Evolutionary conservation across 1,139 yeast genomes (phyloP), one percentile per base, ranked within the genome.

Genomic region (Zygosaccharomyces pseudobailii): DNA sequence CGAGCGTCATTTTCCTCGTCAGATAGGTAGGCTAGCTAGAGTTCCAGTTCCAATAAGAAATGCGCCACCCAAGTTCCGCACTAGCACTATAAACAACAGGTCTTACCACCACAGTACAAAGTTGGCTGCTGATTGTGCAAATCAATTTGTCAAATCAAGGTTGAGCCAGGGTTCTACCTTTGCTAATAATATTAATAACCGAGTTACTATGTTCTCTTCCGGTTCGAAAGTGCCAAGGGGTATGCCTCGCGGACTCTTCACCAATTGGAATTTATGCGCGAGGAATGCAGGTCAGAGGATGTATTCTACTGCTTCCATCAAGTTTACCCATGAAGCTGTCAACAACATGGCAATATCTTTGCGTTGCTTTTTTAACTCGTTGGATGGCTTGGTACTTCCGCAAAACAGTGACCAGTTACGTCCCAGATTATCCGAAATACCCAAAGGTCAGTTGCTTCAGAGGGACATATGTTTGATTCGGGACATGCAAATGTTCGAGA

Each of bases 291-390:
- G 46, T 3, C 55, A 51, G 19, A 49, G 55, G 19, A 41, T 52
- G 42, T 56, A 54, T 30, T 55, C 58, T 7, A 52, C 58, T 3
- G 50, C 55, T 6, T 47, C 53, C 23, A 55, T 56, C 30, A 45
- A 42, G 23, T 54, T 50, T 27, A 55, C 75, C 1, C 63, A 68
- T 20, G 73, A 71, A 51, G 73, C 73, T 17, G 71, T 67, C 5
- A 66, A 64, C 43, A 72, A 71, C 48, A 50, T 73, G 47, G 63
- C 72, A 2, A 57, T 69, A 25, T 65, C 69, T 6, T 42, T 72
- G 56, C 70, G 56, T 54, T 70, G 59, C 49, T 62, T 55, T 45
- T 63, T 56, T 52, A 68, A 59, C 58, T 68, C 55, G 53, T 63
- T 56, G 50, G 61, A 55, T 48, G 63, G 57, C 42, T 37, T 49